Evolutionary conservation across 495 filamentous ascomycete species (phyloP).

Genomic region (Trypethelium eluteriae): DNA sequence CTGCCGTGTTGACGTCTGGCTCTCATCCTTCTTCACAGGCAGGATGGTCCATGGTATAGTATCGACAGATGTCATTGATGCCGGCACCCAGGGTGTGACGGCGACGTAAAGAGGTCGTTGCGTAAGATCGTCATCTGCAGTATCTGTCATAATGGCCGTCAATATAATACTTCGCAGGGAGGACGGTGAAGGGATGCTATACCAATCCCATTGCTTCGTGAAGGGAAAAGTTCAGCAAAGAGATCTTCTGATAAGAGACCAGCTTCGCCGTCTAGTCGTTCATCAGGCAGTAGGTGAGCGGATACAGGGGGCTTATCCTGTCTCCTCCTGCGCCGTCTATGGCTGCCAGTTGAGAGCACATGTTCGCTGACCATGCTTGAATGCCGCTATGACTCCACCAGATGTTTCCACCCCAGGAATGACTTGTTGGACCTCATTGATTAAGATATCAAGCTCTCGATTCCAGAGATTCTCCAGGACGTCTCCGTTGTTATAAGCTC

Average conservation of each 20-base stretch:
- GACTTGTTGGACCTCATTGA: background rate
- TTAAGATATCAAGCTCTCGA: background rate
- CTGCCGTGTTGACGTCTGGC: slow-evolving; percentile 25
- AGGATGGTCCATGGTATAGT: slow-evolving; percentile 74
- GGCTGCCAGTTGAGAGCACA: background rate
- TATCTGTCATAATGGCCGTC: background rate
- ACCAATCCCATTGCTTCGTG: background rate
- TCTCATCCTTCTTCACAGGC: slow-evolving; percentile 49
- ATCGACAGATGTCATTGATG: slow-evolving; percentile 47
- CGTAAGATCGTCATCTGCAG: background rate
- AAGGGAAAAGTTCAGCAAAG: slow-evolving; percentile 69
- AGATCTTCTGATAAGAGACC: slow-evolving; percentile 83
- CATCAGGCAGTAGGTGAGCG: slow-evolving; percentile 63
- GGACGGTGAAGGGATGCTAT: background rate
- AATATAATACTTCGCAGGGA: background rate
- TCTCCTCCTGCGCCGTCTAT: slow-evolving; percentile 47
- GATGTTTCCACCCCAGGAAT: background rate
- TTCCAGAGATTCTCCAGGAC: background rate
- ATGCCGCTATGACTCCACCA: background rate
- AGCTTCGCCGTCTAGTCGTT: slow-evolving; percentile 78
- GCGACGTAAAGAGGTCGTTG: slow-evolving; percentile 51
- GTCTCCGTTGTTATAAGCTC: background rate
- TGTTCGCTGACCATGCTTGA: slow-evolving; percentile 20
- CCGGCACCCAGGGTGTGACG: slow-evolving; percentile 72
- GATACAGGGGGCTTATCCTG: slow-evolving; percentile 48